These are phyloP conservation scores for Rheum nobile DNA, from an alignment of 148 eudicot species.

Conservation along the genomic window DNA sequence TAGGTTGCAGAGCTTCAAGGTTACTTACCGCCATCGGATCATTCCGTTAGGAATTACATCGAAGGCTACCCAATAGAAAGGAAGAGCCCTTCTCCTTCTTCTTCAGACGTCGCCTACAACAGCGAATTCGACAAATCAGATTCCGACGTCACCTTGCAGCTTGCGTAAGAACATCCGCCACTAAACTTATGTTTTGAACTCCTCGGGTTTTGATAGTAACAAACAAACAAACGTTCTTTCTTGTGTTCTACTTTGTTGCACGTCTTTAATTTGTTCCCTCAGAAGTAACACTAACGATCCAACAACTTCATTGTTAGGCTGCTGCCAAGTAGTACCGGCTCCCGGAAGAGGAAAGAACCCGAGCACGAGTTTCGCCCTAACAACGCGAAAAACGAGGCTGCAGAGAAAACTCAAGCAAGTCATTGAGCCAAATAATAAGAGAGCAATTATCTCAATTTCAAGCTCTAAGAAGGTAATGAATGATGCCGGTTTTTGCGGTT, in stretches of 20 bases:
- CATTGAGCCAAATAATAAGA: not conserved
- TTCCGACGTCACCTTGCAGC: constrained; percentile 34
- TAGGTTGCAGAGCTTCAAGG: constrained; percentile 62
- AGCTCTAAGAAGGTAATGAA: not conserved
- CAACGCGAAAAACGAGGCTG: not conserved
- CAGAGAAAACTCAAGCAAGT: not conserved
- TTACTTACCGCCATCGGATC: constrained; percentile 19
- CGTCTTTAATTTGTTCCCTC: too few relatives aligned
- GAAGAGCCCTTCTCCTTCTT: constrained; percentile 17
- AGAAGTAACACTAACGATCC: too few relatives aligned
- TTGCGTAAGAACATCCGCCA: not conserved
- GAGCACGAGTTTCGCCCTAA: not conserved
- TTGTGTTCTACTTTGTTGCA: too few relatives aligned
- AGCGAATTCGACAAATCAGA: constrained; percentile 29
- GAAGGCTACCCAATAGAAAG: constrained; percentile 25
- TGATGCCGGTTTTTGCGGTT: not conserved
- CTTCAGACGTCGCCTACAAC: constrained; percentile 25
- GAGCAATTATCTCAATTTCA: not conserved
- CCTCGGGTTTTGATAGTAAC: too few relatives aligned
- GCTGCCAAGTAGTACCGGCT: not conserved
- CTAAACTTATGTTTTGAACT: too few relatives aligned
- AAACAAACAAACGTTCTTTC: too few relatives aligned
- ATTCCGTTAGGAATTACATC: constrained; percentile 23
- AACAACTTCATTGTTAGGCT: not conserved
- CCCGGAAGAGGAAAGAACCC: constrained; percentile 2